A percentile compares a stretch with the other conserved stretches of the same genome.
Evolutionary conservation across 2,329 filamentous ascomycete genomes (phyloP).

Genomic region (Colletotrichum echinochloae): DNA sequence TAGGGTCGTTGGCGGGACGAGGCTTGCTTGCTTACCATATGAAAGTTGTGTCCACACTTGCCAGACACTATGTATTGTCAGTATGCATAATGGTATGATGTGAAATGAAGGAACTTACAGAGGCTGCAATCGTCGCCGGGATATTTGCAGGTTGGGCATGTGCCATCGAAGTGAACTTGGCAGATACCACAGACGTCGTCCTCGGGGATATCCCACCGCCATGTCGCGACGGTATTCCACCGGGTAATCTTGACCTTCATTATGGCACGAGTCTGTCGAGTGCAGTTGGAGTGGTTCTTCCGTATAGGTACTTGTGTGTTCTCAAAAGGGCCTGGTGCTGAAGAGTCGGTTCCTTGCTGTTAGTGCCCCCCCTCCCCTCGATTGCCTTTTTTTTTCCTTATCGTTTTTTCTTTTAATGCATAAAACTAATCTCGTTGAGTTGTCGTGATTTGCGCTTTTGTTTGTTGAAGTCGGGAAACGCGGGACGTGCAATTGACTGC

Average conservation of each 20-base stretch:
- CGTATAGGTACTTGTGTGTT: neutral
- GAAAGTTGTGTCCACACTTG: slow-evolving; percentile 97
- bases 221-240: slow-evolving; percentile 95
- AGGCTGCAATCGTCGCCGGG: slow-evolving; percentile 96
- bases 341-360: neutral
- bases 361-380: neutral
- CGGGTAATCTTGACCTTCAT: slow-evolving; percentile 98
- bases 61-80: slow-evolving; percentile 77
- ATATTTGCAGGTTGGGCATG: slow-evolving; percentile 97
- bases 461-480: slow-evolving; percentile 34
- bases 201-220: slow-evolving; percentile 97
- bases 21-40: slow-evolving; percentile 75
- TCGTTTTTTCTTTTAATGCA: neutral
- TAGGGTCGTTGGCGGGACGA: neutral
- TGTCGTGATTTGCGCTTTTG: slow-evolving; percentile 16
- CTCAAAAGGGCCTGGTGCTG: neutral
- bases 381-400: neutral
- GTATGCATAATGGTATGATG: neutral
- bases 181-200: slow-evolving; percentile 99
- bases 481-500: slow-evolving; percentile 4
- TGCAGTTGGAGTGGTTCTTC: neutral
- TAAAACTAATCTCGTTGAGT: slow-evolving; percentile 15
- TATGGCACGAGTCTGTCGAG: neutral
- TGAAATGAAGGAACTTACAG: slow-evolving; percentile 66
- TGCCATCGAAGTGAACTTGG: slow-evolving; percentile 97